Conservation (phyloP, 2,329 filamentous ascomycete species). For the Cephalotrichum gorgonifer region DNA sequence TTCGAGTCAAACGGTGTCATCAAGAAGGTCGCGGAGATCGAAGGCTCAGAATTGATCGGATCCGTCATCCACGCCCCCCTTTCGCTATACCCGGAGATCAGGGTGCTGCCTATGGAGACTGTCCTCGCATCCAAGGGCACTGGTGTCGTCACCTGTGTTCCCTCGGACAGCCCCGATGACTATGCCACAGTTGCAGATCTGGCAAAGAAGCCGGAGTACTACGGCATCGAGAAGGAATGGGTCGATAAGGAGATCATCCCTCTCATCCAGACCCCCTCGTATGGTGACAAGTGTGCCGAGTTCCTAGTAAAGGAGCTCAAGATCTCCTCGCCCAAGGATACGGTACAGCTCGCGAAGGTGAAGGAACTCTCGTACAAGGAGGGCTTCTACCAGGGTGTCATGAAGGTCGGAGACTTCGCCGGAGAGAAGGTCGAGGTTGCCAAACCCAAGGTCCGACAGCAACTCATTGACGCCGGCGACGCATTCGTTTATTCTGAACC, state of each 20-base stretch:
- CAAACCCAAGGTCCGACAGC: slow-evolving; percentile 73
- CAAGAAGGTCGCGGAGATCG: slow-evolving; percentile 63
- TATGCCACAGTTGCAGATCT: slow-evolving; percentile 83
- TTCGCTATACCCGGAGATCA: slow-evolving; percentile 72
- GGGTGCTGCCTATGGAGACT: slow-evolving; percentile 90
- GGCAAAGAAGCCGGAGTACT: slow-evolving; percentile 90
- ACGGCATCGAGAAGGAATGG: slow-evolving; percentile 95
- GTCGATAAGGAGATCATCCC: slow-evolving; percentile 81
- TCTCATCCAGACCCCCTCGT: slow-evolving; percentile 80
- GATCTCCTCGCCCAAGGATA: slow-evolving; percentile 93
- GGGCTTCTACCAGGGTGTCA: slow-evolving; percentile 89
- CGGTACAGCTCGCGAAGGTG: slow-evolving; percentile 77
- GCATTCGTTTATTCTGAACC: slow-evolving; percentile 93
- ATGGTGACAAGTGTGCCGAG: slow-evolving; percentile 75
- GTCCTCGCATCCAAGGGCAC: slow-evolving; percentile 91
- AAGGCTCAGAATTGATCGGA: slow-evolving; percentile 73
- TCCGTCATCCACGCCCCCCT: slow-evolving; percentile 85
- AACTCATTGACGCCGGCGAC: slow-evolving; percentile 64
- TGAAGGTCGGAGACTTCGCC: slow-evolving; percentile 80
- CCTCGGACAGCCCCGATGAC: slow-evolving; percentile 89
- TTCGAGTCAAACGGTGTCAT: slow-evolving; percentile 69
- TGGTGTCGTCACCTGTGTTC: slow-evolving; percentile 90
- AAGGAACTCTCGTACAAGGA: slow-evolving; percentile 97
- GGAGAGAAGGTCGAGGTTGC: slow-evolving; percentile 78
- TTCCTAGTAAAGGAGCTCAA: slow-evolving; percentile 84